These are phyloP conservation scores for Paraurostyla sp. DNA, from an alignment of 73 alveolate species.

Conservation along the genomic window DNA sequence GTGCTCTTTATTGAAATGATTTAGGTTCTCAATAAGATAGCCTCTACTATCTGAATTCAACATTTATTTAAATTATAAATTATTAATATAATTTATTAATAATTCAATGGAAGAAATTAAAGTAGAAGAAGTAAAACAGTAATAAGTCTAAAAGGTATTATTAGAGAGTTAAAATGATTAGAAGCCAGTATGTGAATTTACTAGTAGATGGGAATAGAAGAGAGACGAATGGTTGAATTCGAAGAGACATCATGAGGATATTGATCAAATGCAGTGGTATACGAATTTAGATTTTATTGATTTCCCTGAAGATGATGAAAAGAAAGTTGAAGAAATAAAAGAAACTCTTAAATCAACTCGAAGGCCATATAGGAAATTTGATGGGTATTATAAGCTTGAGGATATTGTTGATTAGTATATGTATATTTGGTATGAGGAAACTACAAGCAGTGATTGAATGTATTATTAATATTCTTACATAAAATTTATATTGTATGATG, in stretches of 20 bases:
- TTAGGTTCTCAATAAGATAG: slow-evolving; percentile 27
- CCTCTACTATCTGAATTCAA: slow-evolving; percentile 39
- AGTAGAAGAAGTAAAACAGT: background rate
- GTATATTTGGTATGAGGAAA: slow-evolving; percentile 57
- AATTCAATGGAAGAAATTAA: background rate
- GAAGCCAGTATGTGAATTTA: background rate
- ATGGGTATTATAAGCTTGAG: slow-evolving; percentile 29
- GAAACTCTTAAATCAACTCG: slow-evolving; percentile 7
- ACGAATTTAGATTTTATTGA: background rate
- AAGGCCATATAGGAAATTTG: slow-evolving; percentile 38
- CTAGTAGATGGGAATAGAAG: background rate
- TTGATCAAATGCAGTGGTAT: background rate
- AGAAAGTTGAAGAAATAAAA: background rate
- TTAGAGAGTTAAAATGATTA: background rate
- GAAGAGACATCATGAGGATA: background rate
- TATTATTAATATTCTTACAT: background rate
- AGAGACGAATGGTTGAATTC: background rate
- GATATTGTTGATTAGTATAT: slow-evolving; percentile 40
- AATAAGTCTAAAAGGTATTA: background rate
- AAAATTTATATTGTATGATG: too few relatives aligned
- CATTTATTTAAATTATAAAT: slow-evolving; percentile 1
- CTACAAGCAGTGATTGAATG: slow-evolving; percentile 48
- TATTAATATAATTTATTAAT: background rate
- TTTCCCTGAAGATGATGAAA: slow-evolving; percentile 17
- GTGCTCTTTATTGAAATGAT: slow-evolving; percentile 48